Evolutionary conservation across 345 rosid genomes (phyloP).

Genomic region (Carallia brachiata): DNA sequence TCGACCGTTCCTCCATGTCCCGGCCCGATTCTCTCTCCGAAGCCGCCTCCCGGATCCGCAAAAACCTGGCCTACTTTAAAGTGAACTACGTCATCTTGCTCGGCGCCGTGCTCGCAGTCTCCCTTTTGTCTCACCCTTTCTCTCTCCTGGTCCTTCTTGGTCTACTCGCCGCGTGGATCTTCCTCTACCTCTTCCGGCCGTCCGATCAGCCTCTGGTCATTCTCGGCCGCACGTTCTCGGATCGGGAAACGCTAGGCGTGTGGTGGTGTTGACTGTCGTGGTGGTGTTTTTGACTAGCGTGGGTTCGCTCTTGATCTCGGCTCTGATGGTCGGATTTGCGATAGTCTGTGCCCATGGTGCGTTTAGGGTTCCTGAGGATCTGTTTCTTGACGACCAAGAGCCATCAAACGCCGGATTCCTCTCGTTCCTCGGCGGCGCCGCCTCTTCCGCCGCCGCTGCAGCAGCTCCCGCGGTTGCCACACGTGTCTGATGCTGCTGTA

Average conservation of each 20-base stretch:
- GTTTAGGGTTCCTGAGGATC: conserved; percentile 82
- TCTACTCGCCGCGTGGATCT: conserved; percentile 62
- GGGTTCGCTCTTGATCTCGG: conserved; percentile 69
- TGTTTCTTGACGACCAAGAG: conserved; percentile 77
- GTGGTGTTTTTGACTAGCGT: conserved; percentile 80
- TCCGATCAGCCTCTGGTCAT: conserved; percentile 72
- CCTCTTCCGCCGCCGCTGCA: conserved; percentile 54
- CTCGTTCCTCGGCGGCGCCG: conserved; percentile 69
- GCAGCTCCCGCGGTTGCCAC: conserved; percentile 50
- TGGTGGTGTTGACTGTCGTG: conserved; percentile 51
- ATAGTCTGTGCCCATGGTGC: conserved; percentile 79
- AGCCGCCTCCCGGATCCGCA: conserved; percentile 69
- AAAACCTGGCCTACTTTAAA: conserved; percentile 60
- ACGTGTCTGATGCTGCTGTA: conserved; percentile 38
- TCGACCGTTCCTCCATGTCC: conserved; percentile 58
- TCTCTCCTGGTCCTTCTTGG: conserved; percentile 68
- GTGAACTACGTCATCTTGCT: conserved; percentile 66
- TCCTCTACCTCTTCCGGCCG: conserved; percentile 67
- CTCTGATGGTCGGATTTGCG: conserved; percentile 61
- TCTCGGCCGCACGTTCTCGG: conserved; percentile 71
- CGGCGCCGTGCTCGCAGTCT: conserved; percentile 57
- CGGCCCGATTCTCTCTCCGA: conserved; percentile 64
- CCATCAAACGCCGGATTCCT: conserved; percentile 57
- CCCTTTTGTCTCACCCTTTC: conserved; percentile 69
- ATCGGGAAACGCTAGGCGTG: conserved; percentile 62